phyloP scores from a whole-genome alignment of 352 stramenopile genomes.

The Globisporangium recalcitrans region DNA sequence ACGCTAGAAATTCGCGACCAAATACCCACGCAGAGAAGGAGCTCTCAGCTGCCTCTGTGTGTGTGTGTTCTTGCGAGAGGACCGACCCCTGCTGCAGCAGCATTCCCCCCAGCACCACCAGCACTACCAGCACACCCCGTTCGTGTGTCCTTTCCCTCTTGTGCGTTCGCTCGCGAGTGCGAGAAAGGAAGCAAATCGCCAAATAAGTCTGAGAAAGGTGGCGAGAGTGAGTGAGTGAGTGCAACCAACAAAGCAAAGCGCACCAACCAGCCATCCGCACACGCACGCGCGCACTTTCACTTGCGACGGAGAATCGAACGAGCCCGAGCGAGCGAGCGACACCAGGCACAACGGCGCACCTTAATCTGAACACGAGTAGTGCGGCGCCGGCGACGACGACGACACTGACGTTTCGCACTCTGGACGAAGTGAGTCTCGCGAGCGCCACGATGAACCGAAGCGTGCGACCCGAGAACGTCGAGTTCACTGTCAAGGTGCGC shows the following conservation, averaged over 20 bases:
- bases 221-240: not conserved
- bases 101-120: too few relatives aligned
- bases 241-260: not conserved
- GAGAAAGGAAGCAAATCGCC: not conserved
- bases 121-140: too few relatives aligned
- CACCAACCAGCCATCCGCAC: too few relatives aligned
- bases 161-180: not conserved
- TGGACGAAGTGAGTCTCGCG: conserved; percentile 17
- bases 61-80: too few relatives aligned
- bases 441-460: conserved; percentile 59
- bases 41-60: too few relatives aligned
- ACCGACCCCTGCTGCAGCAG: too few relatives aligned
- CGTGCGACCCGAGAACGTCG: conserved; percentile 90
- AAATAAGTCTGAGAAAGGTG: conserved; percentile 1
- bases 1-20: too few relatives aligned
- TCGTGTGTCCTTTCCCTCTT: not conserved
- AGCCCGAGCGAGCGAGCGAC: not conserved
- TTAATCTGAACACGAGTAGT: conserved; percentile 11
- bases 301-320: not conserved
- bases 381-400: conserved; percentile 8
- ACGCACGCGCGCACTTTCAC: not conserved
- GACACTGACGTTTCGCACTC: conserved; percentile 8
- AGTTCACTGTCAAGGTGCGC: conserved; percentile 93
- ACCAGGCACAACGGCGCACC: conserved; percentile 13
- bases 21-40: too few relatives aligned